Conservation (phyloP, 305 asterid genomes). For the Striga hermonthica region DNA sequence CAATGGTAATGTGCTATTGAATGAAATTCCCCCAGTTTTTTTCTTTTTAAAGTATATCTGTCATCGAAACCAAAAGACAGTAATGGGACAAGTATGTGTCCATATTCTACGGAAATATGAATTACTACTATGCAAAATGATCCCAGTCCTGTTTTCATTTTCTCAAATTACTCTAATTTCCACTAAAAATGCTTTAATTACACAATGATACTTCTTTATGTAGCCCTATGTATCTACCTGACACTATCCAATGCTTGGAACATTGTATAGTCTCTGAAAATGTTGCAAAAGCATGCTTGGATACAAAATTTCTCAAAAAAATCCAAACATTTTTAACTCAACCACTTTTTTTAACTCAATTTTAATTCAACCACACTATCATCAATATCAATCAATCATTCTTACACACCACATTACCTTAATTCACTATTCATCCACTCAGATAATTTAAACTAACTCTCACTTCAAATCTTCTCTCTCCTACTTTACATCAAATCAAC, state of each 20-base stretch:
- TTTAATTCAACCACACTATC: no score
- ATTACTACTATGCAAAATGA: constrained; percentile 3
- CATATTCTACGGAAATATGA: constrained; percentile 4
- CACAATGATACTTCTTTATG: neutral
- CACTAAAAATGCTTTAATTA: constrained; percentile 7
- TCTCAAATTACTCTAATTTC: constrained; percentile 15
- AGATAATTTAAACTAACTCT: no score
- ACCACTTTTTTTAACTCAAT: no score
- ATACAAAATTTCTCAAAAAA: no score
- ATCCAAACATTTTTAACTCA: no score
- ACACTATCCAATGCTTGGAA: constrained; percentile 18
- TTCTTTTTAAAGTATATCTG: constrained; percentile 98
- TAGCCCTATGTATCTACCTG: neutral
- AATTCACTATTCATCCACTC: no score
- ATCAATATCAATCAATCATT: no score
- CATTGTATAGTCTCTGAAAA: constrained; percentile 1
- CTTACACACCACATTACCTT: no score
- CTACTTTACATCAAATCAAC: no score
- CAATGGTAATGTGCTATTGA: constrained; percentile 77
- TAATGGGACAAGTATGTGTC: constrained; percentile 4
- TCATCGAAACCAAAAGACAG: constrained; percentile 30
- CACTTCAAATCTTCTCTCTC: no score
- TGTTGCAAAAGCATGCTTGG: constrained; percentile 11
- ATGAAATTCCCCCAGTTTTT: constrained; percentile 97
- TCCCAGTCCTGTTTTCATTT: neutral